phyloP scores from a whole-genome alignment of 768 basidiomycete species.

The Auricularia auricula-judae region DNA sequence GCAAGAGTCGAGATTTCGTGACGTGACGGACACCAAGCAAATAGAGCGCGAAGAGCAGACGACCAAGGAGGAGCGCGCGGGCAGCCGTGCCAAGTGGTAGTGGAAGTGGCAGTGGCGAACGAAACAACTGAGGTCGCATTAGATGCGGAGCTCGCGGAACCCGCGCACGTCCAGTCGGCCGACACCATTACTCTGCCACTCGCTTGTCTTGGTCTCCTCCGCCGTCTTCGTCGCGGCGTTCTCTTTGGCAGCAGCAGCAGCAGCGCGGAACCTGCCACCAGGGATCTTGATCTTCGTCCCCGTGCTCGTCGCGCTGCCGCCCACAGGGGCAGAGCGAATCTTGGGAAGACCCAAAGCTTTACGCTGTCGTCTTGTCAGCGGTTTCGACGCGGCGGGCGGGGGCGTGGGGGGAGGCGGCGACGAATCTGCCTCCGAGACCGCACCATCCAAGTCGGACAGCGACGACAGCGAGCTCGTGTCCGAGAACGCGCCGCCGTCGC shows the following conservation, averaged over 20 bases:
- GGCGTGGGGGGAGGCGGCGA: constrained; percentile 25
- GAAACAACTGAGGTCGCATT: constrained; percentile 1
- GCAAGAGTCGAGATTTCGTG: neutral
- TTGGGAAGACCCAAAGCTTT: constrained; percentile 62
- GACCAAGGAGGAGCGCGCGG: neutral
- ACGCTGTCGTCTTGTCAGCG: constrained; percentile 53
- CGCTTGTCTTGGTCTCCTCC: constrained; percentile 18
- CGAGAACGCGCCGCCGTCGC: constrained; percentile 8
- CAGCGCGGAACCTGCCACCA: constrained; percentile 39
- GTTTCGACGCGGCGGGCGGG: constrained; percentile 8
- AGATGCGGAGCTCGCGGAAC: constrained; percentile 69
- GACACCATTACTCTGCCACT: constrained; percentile 59
- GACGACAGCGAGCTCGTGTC: constrained; percentile 24
- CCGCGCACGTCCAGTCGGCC: constrained; percentile 68
- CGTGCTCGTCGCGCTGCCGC: constrained; percentile 27
- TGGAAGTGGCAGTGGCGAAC: no score
- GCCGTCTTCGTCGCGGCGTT: constrained; percentile 18
- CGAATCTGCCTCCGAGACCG: constrained; percentile 22
- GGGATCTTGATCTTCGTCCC: constrained; percentile 51
- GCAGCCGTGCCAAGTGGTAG: no score
- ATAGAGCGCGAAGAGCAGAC: neutral
- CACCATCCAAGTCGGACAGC: constrained; percentile 24
- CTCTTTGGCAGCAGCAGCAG: constrained; percentile 14
- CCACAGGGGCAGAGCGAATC: constrained; percentile 24
- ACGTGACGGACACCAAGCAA: neutral